Evolutionary conservation across 1,139 yeast genomes (phyloP).

Genomic region (Blastobotrys capitulatus): DNA sequence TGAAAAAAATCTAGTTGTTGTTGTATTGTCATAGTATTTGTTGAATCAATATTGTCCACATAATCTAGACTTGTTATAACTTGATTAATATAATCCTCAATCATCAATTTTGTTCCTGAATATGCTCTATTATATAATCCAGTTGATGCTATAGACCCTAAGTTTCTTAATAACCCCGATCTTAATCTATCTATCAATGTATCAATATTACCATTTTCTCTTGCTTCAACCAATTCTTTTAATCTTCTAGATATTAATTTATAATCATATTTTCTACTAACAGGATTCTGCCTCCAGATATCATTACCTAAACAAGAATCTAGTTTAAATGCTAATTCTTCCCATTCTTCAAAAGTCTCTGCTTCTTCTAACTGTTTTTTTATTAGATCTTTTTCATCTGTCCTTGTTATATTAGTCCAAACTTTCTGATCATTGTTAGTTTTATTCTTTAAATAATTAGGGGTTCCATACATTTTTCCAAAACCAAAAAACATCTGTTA

Average conservation of each 20-base stretch:
- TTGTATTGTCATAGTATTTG: slow-evolving; percentile 33
- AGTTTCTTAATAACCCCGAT: slow-evolving; percentile 79
- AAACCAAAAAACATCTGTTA: slow-evolving; percentile 25
- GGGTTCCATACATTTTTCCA: slow-evolving; percentile 22
- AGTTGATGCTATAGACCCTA: slow-evolving; percentile 85
- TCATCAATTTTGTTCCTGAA: slow-evolving; percentile 79
- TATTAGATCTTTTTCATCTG: slow-evolving; percentile 20
- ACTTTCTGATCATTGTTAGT: slow-evolving; percentile 15
- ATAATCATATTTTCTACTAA: slow-evolving; percentile 79
- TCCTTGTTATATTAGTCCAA: slow-evolving; percentile 17
- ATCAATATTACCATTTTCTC: slow-evolving; percentile 52
- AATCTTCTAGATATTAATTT: slow-evolving; percentile 71
- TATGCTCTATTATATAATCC: slow-evolving; percentile 75
- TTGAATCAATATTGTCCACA: slow-evolving; percentile 29
- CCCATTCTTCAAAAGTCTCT: slow-evolving; percentile 31
- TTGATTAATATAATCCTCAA: slow-evolving; percentile 80
- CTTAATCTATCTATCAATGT: slow-evolving; percentile 64
- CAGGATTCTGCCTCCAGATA: slow-evolving; percentile 71
- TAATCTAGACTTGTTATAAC: slow-evolving; percentile 64
- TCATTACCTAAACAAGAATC: slow-evolving; percentile 35
- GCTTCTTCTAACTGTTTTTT: slow-evolving; percentile 24
- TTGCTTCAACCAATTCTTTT: slow-evolving; percentile 55
- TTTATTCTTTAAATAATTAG: slow-evolving; percentile 6
- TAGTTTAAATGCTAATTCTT: slow-evolving; percentile 30
- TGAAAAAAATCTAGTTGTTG: slow-evolving; percentile 79